Evolutionary conservation across 2,329 filamentous ascomycete species (phyloP).

Genomic region (Cladophialophora chaetospira): DNA sequence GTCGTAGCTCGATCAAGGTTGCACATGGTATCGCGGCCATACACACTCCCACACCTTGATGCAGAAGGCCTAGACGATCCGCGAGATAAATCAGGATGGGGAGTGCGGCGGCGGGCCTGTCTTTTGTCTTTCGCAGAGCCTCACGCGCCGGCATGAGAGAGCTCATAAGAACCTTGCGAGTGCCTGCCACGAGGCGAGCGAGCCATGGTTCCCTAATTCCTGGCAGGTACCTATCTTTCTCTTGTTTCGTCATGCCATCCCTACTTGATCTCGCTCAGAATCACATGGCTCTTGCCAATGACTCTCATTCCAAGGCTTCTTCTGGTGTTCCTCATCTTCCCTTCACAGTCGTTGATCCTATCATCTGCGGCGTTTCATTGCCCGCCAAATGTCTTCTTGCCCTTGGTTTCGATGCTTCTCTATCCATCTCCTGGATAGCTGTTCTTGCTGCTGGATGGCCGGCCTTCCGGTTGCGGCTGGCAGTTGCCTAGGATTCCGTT

Average conservation of each 20-base stretch:
- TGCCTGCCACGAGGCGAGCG: background rate
- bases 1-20: too few relatives aligned
- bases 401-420: slow-evolving; percentile 52
- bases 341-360: slow-evolving; percentile 50
- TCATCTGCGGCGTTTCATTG: slow-evolving; percentile 55
- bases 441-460: slow-evolving; percentile 46
- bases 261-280: background rate
- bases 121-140: too few relatives aligned
- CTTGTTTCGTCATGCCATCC: background rate
- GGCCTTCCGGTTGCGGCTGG: slow-evolving; percentile 42
- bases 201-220: background rate
- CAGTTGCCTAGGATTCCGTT: slow-evolving; percentile 37
- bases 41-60: too few relatives aligned
- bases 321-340: slow-evolving; percentile 41
- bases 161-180: background rate
- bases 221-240: background rate
- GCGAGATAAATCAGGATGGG: too few relatives aligned
- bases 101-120: too few relatives aligned
- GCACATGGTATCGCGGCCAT: too few relatives aligned
- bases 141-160: background rate
- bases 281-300: slow-evolving; percentile 2
- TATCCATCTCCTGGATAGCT: slow-evolving; percentile 48
- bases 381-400: slow-evolving; percentile 48
- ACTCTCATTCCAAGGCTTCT: background rate
- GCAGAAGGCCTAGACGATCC: too few relatives aligned